Base-by-base conservation (phyloP, 352 stramenopile genomes). In the Globisporangium canariense region DNA sequence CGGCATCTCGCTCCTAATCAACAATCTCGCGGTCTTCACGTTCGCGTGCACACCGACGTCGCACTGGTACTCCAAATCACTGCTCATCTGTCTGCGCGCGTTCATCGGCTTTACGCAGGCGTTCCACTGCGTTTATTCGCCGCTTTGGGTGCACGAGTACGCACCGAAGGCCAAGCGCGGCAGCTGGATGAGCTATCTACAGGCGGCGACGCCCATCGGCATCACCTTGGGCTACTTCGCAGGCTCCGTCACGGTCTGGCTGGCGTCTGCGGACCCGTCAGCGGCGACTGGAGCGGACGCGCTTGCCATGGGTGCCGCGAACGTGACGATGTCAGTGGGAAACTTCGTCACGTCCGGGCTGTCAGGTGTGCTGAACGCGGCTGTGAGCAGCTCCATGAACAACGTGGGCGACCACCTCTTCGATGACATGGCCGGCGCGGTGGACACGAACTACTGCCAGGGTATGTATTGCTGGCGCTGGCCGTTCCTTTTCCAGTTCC, bases 91-190 rank as follows among this genome's bases (percentile, higher is more conserved):
- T 4, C 64, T 93, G 49, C 84, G 88, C 10, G 83, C 74, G 16
- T 70, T 89, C 25, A 86, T 96, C 20, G 88, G 88, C 14, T 70
- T 91, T 36, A 89, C 82, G 34, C 88, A 96, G 64, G 81, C 86
- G 20, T 92, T 94, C 51, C 81, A 89, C 66, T 93, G 83, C 61
- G 86, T 96, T 40, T 96, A 93, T 69, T 83, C 86, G 54, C 88
- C 88, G 53, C 69, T 96, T 1, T 96, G 88, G 88, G 86, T 94
- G 49, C 84, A 96, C 70, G 88, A 94, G 62, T 94, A 93, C 73
- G 86, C 88, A 18, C 86, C 88, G 7, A 79, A 72, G 40, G 73
- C 72, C 16, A 83, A 92, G 56, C 76, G 75, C 36, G 85, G 75
- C 38, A 78, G 67, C 22, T 96, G 88, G 88, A 94, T 96, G 86